A percentile compares a stretch with the other conserved stretches of the same genome.
Conservation (phyloP, 495 filamentous ascomycete species). For the Gamarada debralockiae region DNA sequence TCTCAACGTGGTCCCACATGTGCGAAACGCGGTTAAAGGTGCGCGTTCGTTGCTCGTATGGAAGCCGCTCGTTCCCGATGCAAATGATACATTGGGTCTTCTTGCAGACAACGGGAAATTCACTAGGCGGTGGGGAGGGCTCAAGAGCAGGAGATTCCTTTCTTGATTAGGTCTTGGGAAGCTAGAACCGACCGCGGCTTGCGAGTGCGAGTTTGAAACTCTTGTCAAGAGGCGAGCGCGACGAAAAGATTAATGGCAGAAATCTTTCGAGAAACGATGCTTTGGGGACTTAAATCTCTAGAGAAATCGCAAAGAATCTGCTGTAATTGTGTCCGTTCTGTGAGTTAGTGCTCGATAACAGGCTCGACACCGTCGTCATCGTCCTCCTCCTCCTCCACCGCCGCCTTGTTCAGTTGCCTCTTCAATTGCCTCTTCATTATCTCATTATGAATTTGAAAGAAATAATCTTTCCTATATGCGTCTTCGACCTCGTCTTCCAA, state of each 20-base stretch:
- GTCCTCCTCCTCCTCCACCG: background rate
- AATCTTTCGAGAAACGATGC: background rate
- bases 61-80: slow-evolving; percentile 12
- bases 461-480: background rate
- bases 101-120: slow-evolving; percentile 13
- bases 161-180: background rate
- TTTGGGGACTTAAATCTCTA: background rate
- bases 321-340: slow-evolving; percentile 1
- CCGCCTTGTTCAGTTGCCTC: background rate
- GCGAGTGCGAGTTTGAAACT: slow-evolving; percentile 3
- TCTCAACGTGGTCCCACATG: slow-evolving; percentile 21
- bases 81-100: slow-evolving; percentile 19
- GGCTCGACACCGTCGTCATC: no score
- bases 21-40: slow-evolving; percentile 16
- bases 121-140: background rate
- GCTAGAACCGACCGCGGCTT: background rate
- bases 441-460: background rate
- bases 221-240: background rate
- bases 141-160: slow-evolving; percentile 1
- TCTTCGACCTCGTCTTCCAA: background rate
- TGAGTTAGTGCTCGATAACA: background rate
- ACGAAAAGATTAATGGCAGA: background rate
- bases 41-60: slow-evolving; percentile 16
- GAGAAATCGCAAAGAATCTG: slow-evolving; percentile 4
- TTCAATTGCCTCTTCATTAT: background rate